Evolutionary conservation across 805 yeast genomes (phyloP).

Genomic region (Spathaspora arborariae): DNA sequence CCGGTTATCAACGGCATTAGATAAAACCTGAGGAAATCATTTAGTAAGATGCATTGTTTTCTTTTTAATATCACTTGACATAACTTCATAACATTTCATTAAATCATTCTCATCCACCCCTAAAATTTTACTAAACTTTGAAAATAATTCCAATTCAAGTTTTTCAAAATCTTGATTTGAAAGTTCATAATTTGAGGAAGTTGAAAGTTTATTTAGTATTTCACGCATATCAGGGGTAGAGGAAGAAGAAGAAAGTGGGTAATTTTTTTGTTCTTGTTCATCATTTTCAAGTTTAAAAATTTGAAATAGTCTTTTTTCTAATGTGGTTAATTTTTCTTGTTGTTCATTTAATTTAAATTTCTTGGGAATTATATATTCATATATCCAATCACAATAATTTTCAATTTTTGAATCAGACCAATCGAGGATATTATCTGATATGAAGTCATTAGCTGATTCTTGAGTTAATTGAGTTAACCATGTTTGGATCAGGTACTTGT

Average conservation of each 20-base stretch:
- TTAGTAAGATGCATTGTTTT: neutral
- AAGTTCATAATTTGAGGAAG: neutral
- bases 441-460: conserved; percentile 5
- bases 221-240: neutral
- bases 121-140: neutral
- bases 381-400: conserved; percentile 50
- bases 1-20: neutral
- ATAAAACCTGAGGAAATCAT: no score
- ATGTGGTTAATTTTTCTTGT: conserved; percentile 16
- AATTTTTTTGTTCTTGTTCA: neutral
- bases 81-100: neutral
- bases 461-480: conserved; percentile 18
- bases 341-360: conserved; percentile 9
- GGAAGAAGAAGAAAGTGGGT: no score
- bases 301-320: conserved; percentile 28
- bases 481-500: conserved; percentile 8
- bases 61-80: conserved; percentile 1
- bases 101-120: conserved; percentile 1
- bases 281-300: conserved; percentile 24
- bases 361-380: conserved; percentile 27
- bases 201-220: neutral
- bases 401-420: conserved; percentile 49
- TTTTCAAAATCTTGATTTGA: neutral
- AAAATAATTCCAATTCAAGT: conserved; percentile 2
- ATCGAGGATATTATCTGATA: conserved; percentile 19